A percentile compares a stretch with the other conserved stretches of the same genome.
Conservation (phyloP, 108 stramenopile species). For the Cyclostephanos tholiformis region DNA sequence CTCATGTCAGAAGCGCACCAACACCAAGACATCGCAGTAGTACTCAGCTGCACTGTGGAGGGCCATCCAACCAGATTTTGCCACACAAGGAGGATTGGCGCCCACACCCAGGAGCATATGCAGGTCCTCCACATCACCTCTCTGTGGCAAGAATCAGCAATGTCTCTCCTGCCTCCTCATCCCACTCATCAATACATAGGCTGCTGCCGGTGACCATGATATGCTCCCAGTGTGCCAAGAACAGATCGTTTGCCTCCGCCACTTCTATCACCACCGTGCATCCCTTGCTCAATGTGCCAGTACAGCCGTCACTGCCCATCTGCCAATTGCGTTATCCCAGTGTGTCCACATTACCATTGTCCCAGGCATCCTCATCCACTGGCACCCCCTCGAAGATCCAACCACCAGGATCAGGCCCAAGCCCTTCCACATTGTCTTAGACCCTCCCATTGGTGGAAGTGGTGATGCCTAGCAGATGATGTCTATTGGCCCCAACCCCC, state of each 20-base stretch:
- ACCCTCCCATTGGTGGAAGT: background rate
- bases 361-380: background rate
- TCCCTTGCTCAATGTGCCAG: background rate
- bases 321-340: background rate
- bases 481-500: background rate
- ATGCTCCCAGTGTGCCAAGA: background rate
- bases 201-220: background rate
- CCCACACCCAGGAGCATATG: background rate
- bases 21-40: too few relatives aligned
- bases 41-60: background rate
- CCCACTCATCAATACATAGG: background rate
- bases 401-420: background rate
- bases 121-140: background rate
- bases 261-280: background rate
- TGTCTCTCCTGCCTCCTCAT: background rate
- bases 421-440: background rate
- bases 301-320: background rate
- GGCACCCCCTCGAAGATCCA: background rate
- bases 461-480: background rate
- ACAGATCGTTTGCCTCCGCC: background rate
- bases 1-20: too few relatives aligned
- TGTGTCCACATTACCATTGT: background rate
- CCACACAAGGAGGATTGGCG: background rate
- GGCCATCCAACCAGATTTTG: background rate
- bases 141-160: background rate